Conservation (phyloP, 2,329 filamentous ascomycete species). For the Coleophoma cylindrospora region DNA sequence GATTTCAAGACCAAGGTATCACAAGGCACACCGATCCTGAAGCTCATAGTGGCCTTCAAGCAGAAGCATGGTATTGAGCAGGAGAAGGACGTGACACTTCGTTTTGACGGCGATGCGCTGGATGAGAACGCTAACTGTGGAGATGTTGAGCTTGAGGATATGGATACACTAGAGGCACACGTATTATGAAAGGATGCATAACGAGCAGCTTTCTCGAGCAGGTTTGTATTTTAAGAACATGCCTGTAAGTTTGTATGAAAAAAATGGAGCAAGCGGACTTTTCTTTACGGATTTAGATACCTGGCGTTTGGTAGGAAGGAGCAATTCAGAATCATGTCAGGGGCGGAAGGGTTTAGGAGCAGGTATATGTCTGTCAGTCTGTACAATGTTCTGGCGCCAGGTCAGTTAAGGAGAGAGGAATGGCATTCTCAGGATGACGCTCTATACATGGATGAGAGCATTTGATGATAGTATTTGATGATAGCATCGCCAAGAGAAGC, state of each 20-base stretch:
- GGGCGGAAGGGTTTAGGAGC: too few species aligned
- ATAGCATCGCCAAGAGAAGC: too few species aligned
- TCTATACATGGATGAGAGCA: too few species aligned
- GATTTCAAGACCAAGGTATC: slow-evolving; percentile 46
- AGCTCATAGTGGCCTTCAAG: slow-evolving; percentile 59
- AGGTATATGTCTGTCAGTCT: too few species aligned
- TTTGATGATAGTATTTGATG: too few species aligned
- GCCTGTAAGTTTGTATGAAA: too few species aligned
- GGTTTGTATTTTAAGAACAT: neutral
- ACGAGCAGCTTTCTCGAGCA: neutral
- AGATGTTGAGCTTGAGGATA: slow-evolving; percentile 68
- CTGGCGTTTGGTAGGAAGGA: neutral
- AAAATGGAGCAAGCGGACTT: too few species aligned
- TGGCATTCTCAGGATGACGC: too few species aligned
- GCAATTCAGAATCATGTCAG: neutral
- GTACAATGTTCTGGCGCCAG: too few species aligned
- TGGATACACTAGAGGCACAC: slow-evolving; percentile 68
- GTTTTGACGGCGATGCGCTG: slow-evolving; percentile 72
- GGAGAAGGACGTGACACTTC: slow-evolving; percentile 52
- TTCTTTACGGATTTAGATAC: neutral
- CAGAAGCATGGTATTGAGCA: slow-evolving; percentile 43
- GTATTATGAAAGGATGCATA: slow-evolving; percentile 10
- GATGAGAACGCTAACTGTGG: slow-evolving; percentile 54
- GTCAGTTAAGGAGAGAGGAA: too few species aligned
- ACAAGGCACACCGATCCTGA: slow-evolving; percentile 52